Conservation (phyloP, 805 yeast genomes). For the Sungouiozyma intestinalis region DNA sequence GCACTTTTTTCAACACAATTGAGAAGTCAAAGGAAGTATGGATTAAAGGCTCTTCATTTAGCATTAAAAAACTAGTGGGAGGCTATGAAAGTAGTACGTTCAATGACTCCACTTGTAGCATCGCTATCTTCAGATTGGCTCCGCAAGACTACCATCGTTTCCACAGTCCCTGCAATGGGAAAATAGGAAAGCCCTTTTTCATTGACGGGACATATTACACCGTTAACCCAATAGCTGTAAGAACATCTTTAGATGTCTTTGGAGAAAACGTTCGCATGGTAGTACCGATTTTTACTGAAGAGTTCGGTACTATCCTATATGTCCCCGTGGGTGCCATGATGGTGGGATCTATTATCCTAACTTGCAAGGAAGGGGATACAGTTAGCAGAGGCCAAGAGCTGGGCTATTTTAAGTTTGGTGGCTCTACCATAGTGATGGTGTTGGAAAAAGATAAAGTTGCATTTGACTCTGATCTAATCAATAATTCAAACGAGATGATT, state of each 20-base stretch:
- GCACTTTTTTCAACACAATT: constrained; percentile 56
- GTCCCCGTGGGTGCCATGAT: constrained; percentile 96
- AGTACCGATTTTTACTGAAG: constrained; percentile 61
- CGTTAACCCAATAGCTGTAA: constrained; percentile 93
- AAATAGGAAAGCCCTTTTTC: constrained; percentile 49
- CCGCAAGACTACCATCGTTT: constrained; percentile 97
- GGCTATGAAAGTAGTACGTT: constrained; percentile 32
- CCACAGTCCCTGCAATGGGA: constrained; percentile 79
- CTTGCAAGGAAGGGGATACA: constrained; percentile 48
- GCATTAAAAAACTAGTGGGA: constrained; percentile 43
- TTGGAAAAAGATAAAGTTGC: constrained; percentile 40
- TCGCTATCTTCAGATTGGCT: constrained; percentile 80
- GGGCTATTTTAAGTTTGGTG: constrained; percentile 95
- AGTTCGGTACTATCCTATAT: constrained; percentile 70
- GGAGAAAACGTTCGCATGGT: constrained; percentile 82
- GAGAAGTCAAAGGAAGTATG: constrained; percentile 61
- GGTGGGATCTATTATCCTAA: constrained; percentile 85
- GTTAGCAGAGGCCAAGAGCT: constrained; percentile 69
- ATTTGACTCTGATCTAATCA: constrained; percentile 65
- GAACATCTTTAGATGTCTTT: constrained; percentile 80
- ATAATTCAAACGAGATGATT: constrained; percentile 55
- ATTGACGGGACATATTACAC: constrained; percentile 91
- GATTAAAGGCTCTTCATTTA: constrained; percentile 80
- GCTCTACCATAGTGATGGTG: constrained; percentile 70
- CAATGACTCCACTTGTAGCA: constrained; percentile 40